These are phyloP conservation scores for Candida sojae DNA, from an alignment of 1,139 yeast species.

Conservation along the genomic window DNA sequence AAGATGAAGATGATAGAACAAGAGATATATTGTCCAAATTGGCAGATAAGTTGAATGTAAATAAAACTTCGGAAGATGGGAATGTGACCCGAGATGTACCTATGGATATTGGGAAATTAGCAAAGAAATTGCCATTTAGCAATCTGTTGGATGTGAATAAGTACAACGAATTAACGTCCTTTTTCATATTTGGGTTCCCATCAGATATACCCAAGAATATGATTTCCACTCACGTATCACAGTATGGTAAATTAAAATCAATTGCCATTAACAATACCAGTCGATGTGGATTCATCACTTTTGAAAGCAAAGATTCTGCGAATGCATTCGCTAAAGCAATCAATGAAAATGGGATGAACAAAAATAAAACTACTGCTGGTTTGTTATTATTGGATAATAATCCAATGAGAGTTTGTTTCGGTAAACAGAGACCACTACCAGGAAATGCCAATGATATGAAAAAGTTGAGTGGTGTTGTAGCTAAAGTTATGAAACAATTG, in stretches of 20 bases:
- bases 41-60: conserved; percentile 35
- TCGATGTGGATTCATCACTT: conserved; percentile 65
- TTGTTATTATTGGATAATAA: conserved; percentile 31
- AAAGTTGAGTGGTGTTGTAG: conserved; percentile 55
- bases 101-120: conserved; percentile 49
- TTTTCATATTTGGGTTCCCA: conserved; percentile 74
- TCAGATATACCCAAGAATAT: conserved; percentile 66
- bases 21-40: conserved; percentile 38
- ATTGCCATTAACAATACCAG: conserved; percentile 61
- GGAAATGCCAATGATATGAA: conserved; percentile 46
- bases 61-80: background rate
- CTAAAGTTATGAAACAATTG: conserved; percentile 57
- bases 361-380: conserved; percentile 33
- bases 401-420: conserved; percentile 69
- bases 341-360: conserved; percentile 27
- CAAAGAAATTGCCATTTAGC: conserved; percentile 64
- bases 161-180: conserved; percentile 49
- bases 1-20: conserved; percentile 24
- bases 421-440: conserved; percentile 56
- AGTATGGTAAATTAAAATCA: conserved; percentile 48
- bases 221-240: conserved; percentile 49
- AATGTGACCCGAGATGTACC: conserved; percentile 6
- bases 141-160: conserved; percentile 26
- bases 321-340: conserved; percentile 51
- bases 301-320: conserved; percentile 51